Evolutionary conservation across 2,329 filamentous ascomycete species (phyloP), one percentile per base, ranked within the genome.

Genomic region (Cladophialophora bantiana): DNA sequence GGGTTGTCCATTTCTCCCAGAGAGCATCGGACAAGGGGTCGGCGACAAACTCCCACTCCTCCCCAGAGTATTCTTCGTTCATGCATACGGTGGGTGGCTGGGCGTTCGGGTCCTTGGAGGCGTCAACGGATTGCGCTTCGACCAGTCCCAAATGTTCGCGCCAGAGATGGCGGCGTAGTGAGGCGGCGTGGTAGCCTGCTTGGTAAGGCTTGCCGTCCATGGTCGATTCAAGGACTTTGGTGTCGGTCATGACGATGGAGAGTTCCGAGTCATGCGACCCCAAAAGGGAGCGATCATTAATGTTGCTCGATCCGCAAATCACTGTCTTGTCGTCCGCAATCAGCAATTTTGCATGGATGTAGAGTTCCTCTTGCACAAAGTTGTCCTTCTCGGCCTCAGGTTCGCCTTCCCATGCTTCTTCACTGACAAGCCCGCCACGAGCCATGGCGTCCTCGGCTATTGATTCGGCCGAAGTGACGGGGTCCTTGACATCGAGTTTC

Each of bases 71-170:
- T 76, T 91, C 90, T 40, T 87, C 80, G 78, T 97, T 97, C 59
- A 86, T 85, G 54, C 86, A 87, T 59, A 87, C 85, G 65, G 85
- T 85, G 0, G 94, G 87, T 0, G 93, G 92, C 61, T 89, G 87
- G 73, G 92, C 94, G 79, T 97, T 97, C 62, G 85, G 83, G 73
- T 91, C 86, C 4, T 89, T 84, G 2, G 78, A 81, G 67, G 90
- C 90, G 73, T 89, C 88, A 53, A 87, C 80, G 38, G 83, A 82
- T 77, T 97, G 92, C 7, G 92, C 84, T 0, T 90, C 89, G 9
- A 97, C 83, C 7, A 97, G 84, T 52, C 94, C 94, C 1, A 97
- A 86, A 76, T 97, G 94, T 81, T 97, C 96, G 72, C 94, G 88
- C 88, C 92, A 97, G 69, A 97, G 87, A 76, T 93, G 88, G 40